Base-by-base conservation (phyloP, 306 rosid species). In the Trichosanthes truncata region DNA sequence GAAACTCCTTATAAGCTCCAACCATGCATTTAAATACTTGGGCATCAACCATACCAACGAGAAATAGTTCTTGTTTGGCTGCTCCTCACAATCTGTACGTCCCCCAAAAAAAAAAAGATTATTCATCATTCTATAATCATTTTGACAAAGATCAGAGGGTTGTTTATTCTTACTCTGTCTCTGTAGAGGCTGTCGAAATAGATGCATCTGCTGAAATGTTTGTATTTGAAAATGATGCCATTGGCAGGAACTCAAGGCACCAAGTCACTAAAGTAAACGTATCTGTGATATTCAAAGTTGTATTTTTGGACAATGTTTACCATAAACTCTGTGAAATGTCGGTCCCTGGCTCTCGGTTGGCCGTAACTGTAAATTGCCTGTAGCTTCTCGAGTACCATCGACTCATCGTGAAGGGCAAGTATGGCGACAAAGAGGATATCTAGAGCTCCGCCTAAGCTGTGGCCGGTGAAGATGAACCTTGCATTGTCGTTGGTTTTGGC, bases 61-160 rank as follows among this genome's bases (percentile, higher is more conserved):
- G 83, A 88, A 92, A 80, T 92, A 90, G 72, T 92, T 94, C 92
- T 86, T 92, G 82, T 90, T 87, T 29, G 98, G 98, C 88, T 94
- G 96, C 87, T 87, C 97, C 77, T 45, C 61, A 85, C 35, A 67
- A 87, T 81, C 97, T 93, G 89, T 25, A 59, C n/a, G n/a, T n/a
- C n/a, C n/a, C 18, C 46, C 4, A 18, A 10, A 56, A 65, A n/a
- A n/a, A n/a, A n/a, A n/a, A n/a, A n/a, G n/a, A n/a, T n/a, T n/a
- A n/a, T n/a, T n/a, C n/a, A n/a, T n/a, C n/a, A n/a, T n/a, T n/a
- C n/a, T n/a, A n/a, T n/a, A n/a, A n/a, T n/a, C n/a, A n/a, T n/a
- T n/a, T 29, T 26, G 21, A 75, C 3, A 60, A 21, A 41, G 11
- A n/a, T n/a, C n/a, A 67, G 41, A 43, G 81, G 15, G 60, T 56